phyloP scores from a whole-genome alignment of 1,284 basidiomycete species.

The Leccinum insolens region DNA sequence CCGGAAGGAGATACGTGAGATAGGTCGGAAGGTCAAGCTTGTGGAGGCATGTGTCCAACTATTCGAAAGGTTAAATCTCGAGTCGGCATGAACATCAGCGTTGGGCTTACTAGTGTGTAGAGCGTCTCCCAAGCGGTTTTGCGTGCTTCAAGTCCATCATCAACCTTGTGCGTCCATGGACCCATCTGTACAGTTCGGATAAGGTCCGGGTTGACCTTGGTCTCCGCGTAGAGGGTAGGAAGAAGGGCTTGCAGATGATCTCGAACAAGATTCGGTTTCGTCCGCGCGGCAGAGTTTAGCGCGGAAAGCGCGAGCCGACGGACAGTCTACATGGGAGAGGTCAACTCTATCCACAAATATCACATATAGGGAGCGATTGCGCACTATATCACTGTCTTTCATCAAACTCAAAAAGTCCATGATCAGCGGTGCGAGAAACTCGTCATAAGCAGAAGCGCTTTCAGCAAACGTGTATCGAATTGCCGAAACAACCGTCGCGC shows the following conservation, averaged over 20 bases:
- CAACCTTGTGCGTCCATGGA: slow-evolving; percentile 95
- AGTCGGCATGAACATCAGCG: neutral
- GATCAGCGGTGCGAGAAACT: slow-evolving; percentile 82
- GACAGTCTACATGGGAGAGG: slow-evolving; percentile 62
- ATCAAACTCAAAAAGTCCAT: slow-evolving; percentile 91
- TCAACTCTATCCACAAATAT: slow-evolving; percentile 4
- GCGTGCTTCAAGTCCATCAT: slow-evolving; percentile 91
- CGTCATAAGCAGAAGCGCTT: slow-evolving; percentile 82
- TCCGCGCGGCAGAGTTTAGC: slow-evolving; percentile 92
- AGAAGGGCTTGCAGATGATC: slow-evolving; percentile 81
- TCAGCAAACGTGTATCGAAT: slow-evolving; percentile 97
- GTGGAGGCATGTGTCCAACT: slow-evolving; percentile 89
- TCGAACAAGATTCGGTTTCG: slow-evolving; percentile 89
- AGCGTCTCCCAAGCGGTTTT: slow-evolving; percentile 98
- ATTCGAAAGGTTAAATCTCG: slow-evolving; percentile 14
- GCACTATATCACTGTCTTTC: slow-evolving; percentile 82
- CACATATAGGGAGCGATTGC: slow-evolving; percentile 24
- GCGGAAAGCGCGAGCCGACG: slow-evolving; percentile 86
- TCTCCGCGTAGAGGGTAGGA: slow-evolving; percentile 87
- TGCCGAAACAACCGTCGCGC: slow-evolving; percentile 92
- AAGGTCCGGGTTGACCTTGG: slow-evolving; percentile 77
- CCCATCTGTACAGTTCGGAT: slow-evolving; percentile 97
- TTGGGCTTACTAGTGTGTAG: slow-evolving; percentile 79
- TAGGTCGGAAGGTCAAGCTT: slow-evolving; percentile 88
- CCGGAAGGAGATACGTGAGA: slow-evolving; percentile 80